A percentile compares a stretch with the other conserved stretches of the same genome.
phyloP scores from a whole-genome alignment of 768 basidiomycete genomes.

The Leucocoprinus birnbaumii region DNA sequence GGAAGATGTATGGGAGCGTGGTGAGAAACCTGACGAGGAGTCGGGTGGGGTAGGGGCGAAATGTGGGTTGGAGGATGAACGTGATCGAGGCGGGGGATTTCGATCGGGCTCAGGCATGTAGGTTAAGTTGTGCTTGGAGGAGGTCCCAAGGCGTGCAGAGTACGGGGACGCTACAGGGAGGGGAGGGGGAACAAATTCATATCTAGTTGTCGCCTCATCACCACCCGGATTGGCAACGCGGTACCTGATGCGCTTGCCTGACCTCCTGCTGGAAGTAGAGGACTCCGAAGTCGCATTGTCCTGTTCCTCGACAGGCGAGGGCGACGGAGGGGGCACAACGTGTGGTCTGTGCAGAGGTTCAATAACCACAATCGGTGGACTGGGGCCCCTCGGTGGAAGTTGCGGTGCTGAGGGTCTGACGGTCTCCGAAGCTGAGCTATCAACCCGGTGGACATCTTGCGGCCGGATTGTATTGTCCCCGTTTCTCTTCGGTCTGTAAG shows the following conservation, averaged over 20 bases:
- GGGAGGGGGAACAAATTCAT: slow-evolving; percentile 6
- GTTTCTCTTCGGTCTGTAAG: neutral
- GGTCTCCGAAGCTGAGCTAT: neutral
- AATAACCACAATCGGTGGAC: slow-evolving; percentile 29
- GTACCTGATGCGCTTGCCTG: slow-evolving; percentile 9
- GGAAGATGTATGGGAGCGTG: neutral
- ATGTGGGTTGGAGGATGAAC: slow-evolving; percentile 5
- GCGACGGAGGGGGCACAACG: slow-evolving; percentile 25
- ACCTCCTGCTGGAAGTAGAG: slow-evolving; percentile 8
- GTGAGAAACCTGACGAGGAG: neutral
- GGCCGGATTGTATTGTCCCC: neutral
- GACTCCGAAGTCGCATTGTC: slow-evolving; percentile 13
- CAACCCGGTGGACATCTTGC: slow-evolving; percentile 10
- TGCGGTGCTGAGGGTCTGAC: neutral
- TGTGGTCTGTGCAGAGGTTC: slow-evolving; percentile 16
- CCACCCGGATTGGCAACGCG: slow-evolving; percentile 4
- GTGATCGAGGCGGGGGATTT: neutral
- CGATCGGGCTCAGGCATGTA: neutral
- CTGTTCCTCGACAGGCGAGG: slow-evolving; percentile 7
- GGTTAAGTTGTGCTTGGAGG: slow-evolving; percentile 3
- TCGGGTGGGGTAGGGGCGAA: neutral
- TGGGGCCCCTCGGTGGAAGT: slow-evolving; percentile 12
- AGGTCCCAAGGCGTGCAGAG: slow-evolving; percentile 5
- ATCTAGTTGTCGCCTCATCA: neutral
- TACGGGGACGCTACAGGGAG: slow-evolving; percentile 5